Evolutionary conservation across 805 yeast species (phyloP).

Genomic region (Suhomyces kilbournensis): DNA sequence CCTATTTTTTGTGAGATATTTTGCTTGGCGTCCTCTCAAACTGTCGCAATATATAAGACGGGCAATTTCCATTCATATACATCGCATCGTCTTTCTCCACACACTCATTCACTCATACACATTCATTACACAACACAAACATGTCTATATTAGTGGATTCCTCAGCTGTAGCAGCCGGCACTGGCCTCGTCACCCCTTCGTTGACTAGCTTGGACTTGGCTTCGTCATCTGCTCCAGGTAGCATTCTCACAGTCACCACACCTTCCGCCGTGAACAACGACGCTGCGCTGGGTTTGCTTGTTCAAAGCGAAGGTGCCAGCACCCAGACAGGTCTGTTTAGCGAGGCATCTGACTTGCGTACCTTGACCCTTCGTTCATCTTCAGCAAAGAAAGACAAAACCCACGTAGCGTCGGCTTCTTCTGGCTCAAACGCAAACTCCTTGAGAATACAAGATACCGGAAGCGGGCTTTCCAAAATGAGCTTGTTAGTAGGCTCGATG

Average conservation of each 20-base stretch:
- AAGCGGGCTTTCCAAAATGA: conserved; percentile 4
- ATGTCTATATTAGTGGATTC: conserved; percentile 11
- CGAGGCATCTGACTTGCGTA: conserved; percentile 6
- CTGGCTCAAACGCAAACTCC: conserved; percentile 2
- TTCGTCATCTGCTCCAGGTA: conserved; percentile 1
- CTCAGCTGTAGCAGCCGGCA: not conserved
- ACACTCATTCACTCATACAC: no score
- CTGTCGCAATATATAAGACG: not conserved
- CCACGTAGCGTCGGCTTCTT: not conserved
- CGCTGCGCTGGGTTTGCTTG: conserved; percentile 1
- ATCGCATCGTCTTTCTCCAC: no score
- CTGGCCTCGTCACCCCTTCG: conserved; percentile 8
- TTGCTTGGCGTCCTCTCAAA: not conserved
- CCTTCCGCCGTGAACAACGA: not conserved
- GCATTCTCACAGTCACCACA: not conserved
- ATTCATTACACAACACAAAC: not conserved
- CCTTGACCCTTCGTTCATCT: conserved; percentile 7
- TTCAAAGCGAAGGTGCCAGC: conserved; percentile 8
- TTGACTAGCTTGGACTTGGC: conserved; percentile 8
- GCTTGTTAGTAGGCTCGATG: conserved; percentile 5
- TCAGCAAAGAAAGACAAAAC: not conserved
- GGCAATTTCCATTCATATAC: not conserved
- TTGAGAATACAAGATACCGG: not conserved
- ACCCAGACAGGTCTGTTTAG: conserved; percentile 5
- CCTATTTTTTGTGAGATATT: not conserved